Evolutionary conservation across 768 basidiomycete species (phyloP).

Genomic region (Serpula lacrymans): DNA sequence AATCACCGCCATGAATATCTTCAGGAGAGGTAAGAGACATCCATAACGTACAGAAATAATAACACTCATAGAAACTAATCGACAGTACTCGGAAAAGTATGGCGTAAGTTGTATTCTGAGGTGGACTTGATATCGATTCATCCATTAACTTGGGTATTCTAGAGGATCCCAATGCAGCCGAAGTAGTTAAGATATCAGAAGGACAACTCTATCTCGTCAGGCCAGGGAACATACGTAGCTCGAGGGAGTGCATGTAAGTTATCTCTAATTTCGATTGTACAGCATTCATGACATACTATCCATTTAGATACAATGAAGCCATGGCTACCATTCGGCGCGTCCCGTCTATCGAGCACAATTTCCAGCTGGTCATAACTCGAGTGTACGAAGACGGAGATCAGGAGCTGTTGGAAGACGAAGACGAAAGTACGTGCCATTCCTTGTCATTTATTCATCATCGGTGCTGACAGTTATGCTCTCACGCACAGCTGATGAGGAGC

Average conservation of each 20-base stretch:
- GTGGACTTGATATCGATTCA: slow-evolving; percentile 10
- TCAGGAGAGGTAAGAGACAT: slow-evolving; percentile 63
- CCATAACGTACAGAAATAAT: slow-evolving; percentile 3
- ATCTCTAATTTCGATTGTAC: slow-evolving; percentile 1
- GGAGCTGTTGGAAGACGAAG: slow-evolving; percentile 90
- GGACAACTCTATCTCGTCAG: slow-evolving; percentile 91
- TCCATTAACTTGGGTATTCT: slow-evolving; percentile 25
- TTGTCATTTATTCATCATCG: background rate
- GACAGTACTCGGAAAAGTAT: slow-evolving; percentile 86
- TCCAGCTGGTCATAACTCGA: slow-evolving; percentile 92
- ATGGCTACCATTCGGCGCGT: slow-evolving; percentile 91
- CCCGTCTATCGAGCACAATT: slow-evolving; percentile 71
- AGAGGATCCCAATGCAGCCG: slow-evolving; percentile 94
- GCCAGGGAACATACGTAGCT: slow-evolving; percentile 86
- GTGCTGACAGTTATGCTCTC: slow-evolving; percentile 6
- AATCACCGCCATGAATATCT: slow-evolving; percentile 64
- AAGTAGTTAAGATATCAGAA: slow-evolving; percentile 90
- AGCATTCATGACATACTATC: slow-evolving; percentile 1
- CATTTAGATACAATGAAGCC: slow-evolving; percentile 84
- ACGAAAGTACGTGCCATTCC: slow-evolving; percentile 62
- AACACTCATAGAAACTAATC: slow-evolving; percentile 15
- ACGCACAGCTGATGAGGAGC: slow-evolving; percentile 90
- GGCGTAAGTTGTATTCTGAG: slow-evolving; percentile 63
- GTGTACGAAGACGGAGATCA: slow-evolving; percentile 98
- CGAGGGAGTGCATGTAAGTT: slow-evolving; percentile 94